phyloP scores from a whole-genome alignment of 139 green algal genomes.

The Tetraselmis striata region DNA sequence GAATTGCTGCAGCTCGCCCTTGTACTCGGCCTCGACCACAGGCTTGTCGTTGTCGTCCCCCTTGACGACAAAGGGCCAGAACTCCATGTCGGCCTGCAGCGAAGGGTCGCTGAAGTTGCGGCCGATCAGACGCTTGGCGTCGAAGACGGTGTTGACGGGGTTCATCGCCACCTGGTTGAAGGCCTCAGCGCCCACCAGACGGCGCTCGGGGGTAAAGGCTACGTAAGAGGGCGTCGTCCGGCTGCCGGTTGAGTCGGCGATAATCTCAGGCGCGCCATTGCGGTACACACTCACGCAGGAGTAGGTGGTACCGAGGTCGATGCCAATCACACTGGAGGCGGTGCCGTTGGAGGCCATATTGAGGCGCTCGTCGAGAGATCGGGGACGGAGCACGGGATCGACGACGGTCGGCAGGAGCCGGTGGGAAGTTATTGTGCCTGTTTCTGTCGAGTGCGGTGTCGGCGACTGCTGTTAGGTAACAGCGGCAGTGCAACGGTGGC shows the following conservation, averaged over 20 bases:
- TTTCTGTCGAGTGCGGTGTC: too few species aligned
- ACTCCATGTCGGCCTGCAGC: not conserved
- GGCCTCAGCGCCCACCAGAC: conserved; percentile 14
- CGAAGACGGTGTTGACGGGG: conserved; percentile 52
- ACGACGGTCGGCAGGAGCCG: not conserved
- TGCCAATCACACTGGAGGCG: conserved; percentile 42
- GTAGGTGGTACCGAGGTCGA: conserved; percentile 56
- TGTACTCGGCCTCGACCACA: not conserved
- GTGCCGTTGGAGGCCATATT: not conserved
- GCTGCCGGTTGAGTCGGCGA: conserved; percentile 18
- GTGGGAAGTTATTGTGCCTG: too few species aligned
- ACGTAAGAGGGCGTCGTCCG: conserved; percentile 23
- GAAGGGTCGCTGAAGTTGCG: conserved; percentile 12
- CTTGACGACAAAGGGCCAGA: not conserved
- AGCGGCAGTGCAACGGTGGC: too few species aligned
- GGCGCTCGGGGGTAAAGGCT: conserved; percentile 19
- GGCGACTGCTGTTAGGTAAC: too few species aligned
- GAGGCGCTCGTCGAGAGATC: not conserved
- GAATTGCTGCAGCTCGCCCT: conserved; percentile 19
- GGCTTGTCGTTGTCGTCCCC: not conserved
- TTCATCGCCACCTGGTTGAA: conserved; percentile 19
- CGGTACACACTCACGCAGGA: conserved; percentile 21
- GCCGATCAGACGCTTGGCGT: conserved; percentile 68
- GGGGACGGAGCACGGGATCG: not conserved
- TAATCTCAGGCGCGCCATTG: conserved; percentile 16